Evolutionary conservation across 78 protist species (phyloP).

Genomic region (Dictyostelium brefeldianum): DNA sequence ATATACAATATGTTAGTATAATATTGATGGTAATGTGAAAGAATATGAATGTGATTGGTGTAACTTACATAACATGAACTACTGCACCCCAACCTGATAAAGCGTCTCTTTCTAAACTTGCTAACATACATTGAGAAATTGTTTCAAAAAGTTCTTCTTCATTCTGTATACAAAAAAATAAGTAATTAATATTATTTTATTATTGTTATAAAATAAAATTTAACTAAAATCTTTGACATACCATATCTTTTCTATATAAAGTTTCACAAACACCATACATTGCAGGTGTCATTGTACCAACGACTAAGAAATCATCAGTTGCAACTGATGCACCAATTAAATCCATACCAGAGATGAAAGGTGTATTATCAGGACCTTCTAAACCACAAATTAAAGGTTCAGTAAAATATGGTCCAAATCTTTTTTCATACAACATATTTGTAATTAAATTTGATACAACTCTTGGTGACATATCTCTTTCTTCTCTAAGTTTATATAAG

Average conservation of each 20-base stretch:
- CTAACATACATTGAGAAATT: slow-evolving; percentile 89
- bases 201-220: background rate
- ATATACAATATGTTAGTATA: background rate
- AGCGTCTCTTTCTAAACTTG: slow-evolving; percentile 97
- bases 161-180: slow-evolving; percentile 1
- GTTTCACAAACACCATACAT: slow-evolving; percentile 95
- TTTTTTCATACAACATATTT: slow-evolving; percentile 90
- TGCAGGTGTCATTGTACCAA: slow-evolving; percentile 94
- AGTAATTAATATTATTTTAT: background rate
- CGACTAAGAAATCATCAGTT: slow-evolving; percentile 91
- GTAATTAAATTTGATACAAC: slow-evolving; percentile 86
- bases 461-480: slow-evolving; percentile 94
- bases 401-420: slow-evolving; percentile 97
- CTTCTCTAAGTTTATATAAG: slow-evolving; percentile 94
- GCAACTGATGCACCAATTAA: slow-evolving; percentile 94
- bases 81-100: slow-evolving; percentile 97
- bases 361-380: slow-evolving; percentile 86
- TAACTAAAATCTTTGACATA: slow-evolving; percentile 1
- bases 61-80: slow-evolving; percentile 91
- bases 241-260: slow-evolving; percentile 89
- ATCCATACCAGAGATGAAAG: slow-evolving; percentile 92
- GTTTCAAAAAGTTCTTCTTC: slow-evolving; percentile 93
- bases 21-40: background rate
- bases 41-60: background rate
- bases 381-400: slow-evolving; percentile 98